phyloP scores from a whole-genome alignment of 106 monocot species.

The Acorus gramineus region DNA sequence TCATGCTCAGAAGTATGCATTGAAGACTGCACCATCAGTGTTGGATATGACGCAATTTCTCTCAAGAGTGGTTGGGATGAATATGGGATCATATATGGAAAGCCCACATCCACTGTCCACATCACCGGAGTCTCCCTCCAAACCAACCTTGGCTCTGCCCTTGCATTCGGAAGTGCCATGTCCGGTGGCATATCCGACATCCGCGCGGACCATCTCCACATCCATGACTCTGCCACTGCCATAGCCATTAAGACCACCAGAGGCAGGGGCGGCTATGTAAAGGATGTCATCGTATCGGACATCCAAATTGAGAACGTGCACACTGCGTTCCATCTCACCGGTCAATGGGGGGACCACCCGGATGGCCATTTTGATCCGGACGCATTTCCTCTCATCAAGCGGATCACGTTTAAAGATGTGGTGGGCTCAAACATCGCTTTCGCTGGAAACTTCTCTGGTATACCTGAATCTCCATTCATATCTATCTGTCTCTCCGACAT shows the following conservation, averaged over 20 bases:
- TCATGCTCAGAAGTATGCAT: slow-evolving; percentile 71
- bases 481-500: slow-evolving; percentile 67
- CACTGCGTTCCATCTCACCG: slow-evolving; percentile 50
- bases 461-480: slow-evolving; percentile 48
- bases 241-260: slow-evolving; percentile 55
- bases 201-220: slow-evolving; percentile 22
- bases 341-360: slow-evolving; percentile 49
- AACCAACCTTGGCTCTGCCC: slow-evolving; percentile 41
- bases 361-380: slow-evolving; percentile 42
- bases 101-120: slow-evolving; percentile 40
- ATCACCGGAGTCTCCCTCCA: slow-evolving; percentile 43
- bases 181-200: slow-evolving; percentile 78
- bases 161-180: slow-evolving; percentile 91
- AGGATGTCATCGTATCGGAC: slow-evolving; percentile 45
- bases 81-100: slow-evolving; percentile 57
- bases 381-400: slow-evolving; percentile 39
- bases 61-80: slow-evolving; percentile 92
- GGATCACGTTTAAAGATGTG: slow-evolving; percentile 57
- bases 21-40: slow-evolving; percentile 47
- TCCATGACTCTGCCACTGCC: slow-evolving; percentile 41
- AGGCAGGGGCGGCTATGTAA: slow-evolving; percentile 71
- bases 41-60: slow-evolving; percentile 59
- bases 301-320: slow-evolving; percentile 43
- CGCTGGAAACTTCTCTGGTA: slow-evolving; percentile 57
- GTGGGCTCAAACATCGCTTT: slow-evolving; percentile 33